These are phyloP conservation scores for Aspergillus sclerotialis DNA, from an alignment of 2,329 filamentous ascomycete genomes.

Conservation along the genomic window DNA sequence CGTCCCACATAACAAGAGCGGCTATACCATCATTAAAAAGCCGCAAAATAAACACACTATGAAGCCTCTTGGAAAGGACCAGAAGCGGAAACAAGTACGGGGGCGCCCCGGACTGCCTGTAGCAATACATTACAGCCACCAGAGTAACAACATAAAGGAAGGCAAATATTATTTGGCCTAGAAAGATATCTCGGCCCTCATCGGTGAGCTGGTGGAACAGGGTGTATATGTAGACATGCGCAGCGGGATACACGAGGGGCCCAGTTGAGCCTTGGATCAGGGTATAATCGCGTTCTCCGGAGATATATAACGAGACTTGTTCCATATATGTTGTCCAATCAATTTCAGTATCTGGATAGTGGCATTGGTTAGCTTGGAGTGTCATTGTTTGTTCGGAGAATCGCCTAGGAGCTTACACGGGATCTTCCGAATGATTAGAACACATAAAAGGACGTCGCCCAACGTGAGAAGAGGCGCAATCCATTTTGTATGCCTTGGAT, in stretches of 20 bases:
- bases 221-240: conserved; percentile 87
- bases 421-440: conserved; percentile 69
- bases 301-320: conserved; percentile 70
- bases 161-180: conserved; percentile 80
- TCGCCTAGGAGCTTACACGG: conserved; percentile 60
- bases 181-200: conserved; percentile 64
- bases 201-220: conserved; percentile 71
- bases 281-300: conserved; percentile 83
- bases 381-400: not conserved
- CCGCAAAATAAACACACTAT: conserved; percentile 86
- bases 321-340: conserved; percentile 98
- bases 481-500: conserved; percentile 54
- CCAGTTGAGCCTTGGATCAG: conserved; percentile 82
- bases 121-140: conserved; percentile 72
- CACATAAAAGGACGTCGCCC: conserved; percentile 65
- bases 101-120: conserved; percentile 50
- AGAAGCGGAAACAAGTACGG: conserved; percentile 83
- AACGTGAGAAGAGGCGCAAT: conserved; percentile 61
- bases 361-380: conserved; percentile 3
- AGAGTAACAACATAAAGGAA: conserved; percentile 71
- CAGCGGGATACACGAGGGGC: conserved; percentile 89
- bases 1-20: conserved; percentile 70
- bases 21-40: conserved; percentile 97
- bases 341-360: conserved; percentile 77
- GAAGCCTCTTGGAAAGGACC: conserved; percentile 81